Conservation (phyloP, 169 alveolate genomes). For the Plasmodium vinckei region DNA sequence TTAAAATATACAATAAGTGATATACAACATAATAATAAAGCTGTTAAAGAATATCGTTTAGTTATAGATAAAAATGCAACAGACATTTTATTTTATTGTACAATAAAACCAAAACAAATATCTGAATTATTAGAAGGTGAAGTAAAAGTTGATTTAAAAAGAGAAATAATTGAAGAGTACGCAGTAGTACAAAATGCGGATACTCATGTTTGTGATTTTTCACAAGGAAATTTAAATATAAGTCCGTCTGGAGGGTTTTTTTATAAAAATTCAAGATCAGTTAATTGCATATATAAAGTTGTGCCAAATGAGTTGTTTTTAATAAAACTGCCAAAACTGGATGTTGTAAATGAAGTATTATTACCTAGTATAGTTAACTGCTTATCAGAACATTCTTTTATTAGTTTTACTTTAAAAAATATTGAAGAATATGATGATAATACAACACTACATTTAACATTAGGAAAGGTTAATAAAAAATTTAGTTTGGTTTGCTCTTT, state of each 20-base stretch:
- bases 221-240: conserved; percentile 46
- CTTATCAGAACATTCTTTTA: conserved; percentile 34
- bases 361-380: conserved; percentile 65
- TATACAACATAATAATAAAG: conserved; percentile 15
- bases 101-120: conserved; percentile 48
- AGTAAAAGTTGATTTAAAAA: conserved; percentile 51
- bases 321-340: conserved; percentile 58
- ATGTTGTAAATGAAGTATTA: conserved; percentile 26
- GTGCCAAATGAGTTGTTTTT: conserved; percentile 37
- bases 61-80: conserved; percentile 43
- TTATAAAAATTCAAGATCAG: conserved; percentile 41
- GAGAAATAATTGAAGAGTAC: conserved; percentile 54
- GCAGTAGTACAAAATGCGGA: conserved; percentile 2
- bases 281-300: conserved; percentile 49
- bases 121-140: conserved; percentile 58
- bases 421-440: conserved; percentile 41
- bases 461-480: conserved; percentile 28
- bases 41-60: conserved; percentile 22
- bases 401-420: conserved; percentile 46
- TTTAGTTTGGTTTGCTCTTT: conserved; percentile 40
- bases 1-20: conserved; percentile 16
- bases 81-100: conserved; percentile 53
- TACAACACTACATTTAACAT: conserved; percentile 18
- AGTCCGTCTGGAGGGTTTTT: conserved; percentile 47
- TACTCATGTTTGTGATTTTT: conserved; percentile 44